A percentile compares a stretch with the other conserved stretches of the same genome.
These are phyloP conservation scores for Thelonectria discophora DNA, from an alignment of 2,329 filamentous ascomycete genomes.

Conservation along the genomic window DNA sequence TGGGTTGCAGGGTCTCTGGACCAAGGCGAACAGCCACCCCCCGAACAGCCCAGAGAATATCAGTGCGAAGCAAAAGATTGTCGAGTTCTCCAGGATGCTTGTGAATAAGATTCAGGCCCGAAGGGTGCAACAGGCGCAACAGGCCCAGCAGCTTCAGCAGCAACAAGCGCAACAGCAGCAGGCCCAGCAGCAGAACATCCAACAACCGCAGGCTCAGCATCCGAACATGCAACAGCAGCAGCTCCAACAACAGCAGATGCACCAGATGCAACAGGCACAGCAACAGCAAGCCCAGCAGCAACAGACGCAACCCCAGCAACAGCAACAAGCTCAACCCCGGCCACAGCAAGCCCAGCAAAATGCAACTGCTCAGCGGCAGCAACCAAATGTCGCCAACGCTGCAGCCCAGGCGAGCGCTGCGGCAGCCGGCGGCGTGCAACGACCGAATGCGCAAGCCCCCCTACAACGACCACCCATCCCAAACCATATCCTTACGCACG, in stretches of 20 bases:
- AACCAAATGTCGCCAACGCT: background rate
- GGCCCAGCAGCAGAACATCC: slow-evolving; percentile 47
- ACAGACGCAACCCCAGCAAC: slow-evolving; percentile 37
- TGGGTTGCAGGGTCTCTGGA: slow-evolving; percentile 64
- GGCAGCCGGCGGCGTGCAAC: slow-evolving; percentile 25
- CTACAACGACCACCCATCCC: slow-evolving; percentile 49
- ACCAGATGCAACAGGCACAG: slow-evolving; percentile 8
- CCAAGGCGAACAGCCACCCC: slow-evolving; percentile 57
- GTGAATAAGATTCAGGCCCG: slow-evolving; percentile 59
- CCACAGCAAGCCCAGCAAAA: slow-evolving; percentile 35
- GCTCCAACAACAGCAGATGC: slow-evolving; percentile 36
- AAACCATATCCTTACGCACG: slow-evolving; percentile 56
- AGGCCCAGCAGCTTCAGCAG: slow-evolving; percentile 45
- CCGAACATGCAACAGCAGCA: slow-evolving; percentile 16
- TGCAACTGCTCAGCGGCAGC: slow-evolving; percentile 26
- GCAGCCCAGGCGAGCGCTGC: slow-evolving; percentile 24
- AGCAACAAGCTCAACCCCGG: slow-evolving; percentile 37
- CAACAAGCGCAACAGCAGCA: slow-evolving; percentile 36
- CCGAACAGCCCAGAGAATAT: slow-evolving; percentile 59
- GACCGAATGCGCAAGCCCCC: slow-evolving; percentile 28
- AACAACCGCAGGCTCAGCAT: slow-evolving; percentile 43
- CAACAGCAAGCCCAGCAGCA: slow-evolving; percentile 25
- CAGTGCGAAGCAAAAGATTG: slow-evolving; percentile 64
- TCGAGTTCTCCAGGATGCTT: slow-evolving; percentile 68
- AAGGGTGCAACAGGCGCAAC: slow-evolving; percentile 46